phyloP scores from a whole-genome alignment of 2,329 filamentous ascomycete species.

The Diaporthe caulivora region DNA sequence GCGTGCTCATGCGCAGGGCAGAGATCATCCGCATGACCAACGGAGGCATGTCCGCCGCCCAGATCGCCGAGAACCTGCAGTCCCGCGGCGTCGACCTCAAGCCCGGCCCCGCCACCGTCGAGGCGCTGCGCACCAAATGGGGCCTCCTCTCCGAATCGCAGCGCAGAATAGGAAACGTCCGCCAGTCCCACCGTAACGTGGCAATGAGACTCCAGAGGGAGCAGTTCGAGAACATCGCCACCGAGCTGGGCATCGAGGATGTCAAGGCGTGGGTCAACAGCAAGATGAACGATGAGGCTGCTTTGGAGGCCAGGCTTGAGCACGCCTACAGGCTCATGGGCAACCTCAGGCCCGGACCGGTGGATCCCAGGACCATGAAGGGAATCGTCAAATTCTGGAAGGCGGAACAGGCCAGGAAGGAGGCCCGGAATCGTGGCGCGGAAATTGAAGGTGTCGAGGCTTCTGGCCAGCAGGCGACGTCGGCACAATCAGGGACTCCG shows the following conservation, averaged over 20 bases:
- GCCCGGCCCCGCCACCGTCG: conserved; percentile 29
- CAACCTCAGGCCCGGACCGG: conserved; percentile 12
- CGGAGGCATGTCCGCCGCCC: conserved; percentile 22
- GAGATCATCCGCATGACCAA: conserved; percentile 38
- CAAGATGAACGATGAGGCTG: conserved; percentile 35
- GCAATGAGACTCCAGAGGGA: conserved; percentile 21
- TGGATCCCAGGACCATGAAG: neutral
- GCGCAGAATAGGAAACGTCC: conserved; percentile 24
- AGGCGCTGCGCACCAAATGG: conserved; percentile 32
- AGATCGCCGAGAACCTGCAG: conserved; percentile 34
- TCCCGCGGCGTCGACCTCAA: conserved; percentile 29
- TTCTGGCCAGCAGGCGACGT: neutral
- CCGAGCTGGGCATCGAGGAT: conserved; percentile 30
- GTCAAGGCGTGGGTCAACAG: conserved; percentile 30
- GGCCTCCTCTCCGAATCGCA: conserved; percentile 21
- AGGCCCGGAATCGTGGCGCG: neutral
- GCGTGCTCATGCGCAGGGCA: conserved; percentile 35
- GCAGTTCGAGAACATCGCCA: conserved; percentile 35
- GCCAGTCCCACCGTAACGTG: conserved; percentile 11
- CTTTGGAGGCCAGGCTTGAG: conserved; percentile 22
- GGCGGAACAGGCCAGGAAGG: neutral
- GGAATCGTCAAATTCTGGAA: conserved; percentile 3
- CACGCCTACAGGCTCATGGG: conserved; percentile 35
- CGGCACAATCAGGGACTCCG: neutral
- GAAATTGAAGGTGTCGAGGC: neutral